Conservation (phyloP, 2,329 filamentous ascomycete genomes). For the Cytospora mali region DNA sequence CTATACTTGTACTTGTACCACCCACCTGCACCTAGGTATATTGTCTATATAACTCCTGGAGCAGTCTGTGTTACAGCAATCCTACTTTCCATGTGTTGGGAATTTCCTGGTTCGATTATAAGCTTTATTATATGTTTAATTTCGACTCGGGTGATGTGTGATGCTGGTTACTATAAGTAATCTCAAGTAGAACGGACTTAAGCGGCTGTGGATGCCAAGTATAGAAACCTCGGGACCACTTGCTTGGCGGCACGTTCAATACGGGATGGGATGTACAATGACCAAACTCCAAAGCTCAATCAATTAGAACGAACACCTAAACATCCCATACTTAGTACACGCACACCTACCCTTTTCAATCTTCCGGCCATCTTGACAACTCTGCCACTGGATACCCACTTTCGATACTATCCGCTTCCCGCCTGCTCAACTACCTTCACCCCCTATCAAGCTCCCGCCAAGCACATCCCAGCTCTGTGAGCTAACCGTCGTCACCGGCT, state of each 20-base stretch:
- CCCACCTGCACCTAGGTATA: background rate
- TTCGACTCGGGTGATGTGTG: constrained; percentile 1
- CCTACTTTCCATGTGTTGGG: background rate
- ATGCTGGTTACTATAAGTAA: background rate
- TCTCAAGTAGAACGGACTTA: constrained; percentile 12
- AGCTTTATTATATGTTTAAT: constrained; percentile 7
- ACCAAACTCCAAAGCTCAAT: background rate
- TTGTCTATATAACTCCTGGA: background rate
- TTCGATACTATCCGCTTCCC: background rate
- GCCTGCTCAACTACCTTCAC: background rate
- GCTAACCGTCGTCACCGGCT: background rate
- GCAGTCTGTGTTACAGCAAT: background rate
- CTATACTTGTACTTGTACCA: background rate
- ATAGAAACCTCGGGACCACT: background rate
- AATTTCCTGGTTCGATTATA: background rate
- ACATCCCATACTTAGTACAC: too few species aligned
- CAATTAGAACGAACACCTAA: background rate
- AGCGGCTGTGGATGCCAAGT: constrained; percentile 17
- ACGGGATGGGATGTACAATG: background rate
- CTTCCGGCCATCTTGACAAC: background rate
- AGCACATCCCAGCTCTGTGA: background rate
- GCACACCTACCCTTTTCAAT: too few species aligned
- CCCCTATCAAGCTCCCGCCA: background rate
- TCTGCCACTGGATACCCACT: background rate
- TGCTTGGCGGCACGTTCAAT: background rate